Evolutionary conservation across 2,329 filamentous ascomycete genomes (phyloP).

Genomic region (Xylariaceae sp.): DNA sequence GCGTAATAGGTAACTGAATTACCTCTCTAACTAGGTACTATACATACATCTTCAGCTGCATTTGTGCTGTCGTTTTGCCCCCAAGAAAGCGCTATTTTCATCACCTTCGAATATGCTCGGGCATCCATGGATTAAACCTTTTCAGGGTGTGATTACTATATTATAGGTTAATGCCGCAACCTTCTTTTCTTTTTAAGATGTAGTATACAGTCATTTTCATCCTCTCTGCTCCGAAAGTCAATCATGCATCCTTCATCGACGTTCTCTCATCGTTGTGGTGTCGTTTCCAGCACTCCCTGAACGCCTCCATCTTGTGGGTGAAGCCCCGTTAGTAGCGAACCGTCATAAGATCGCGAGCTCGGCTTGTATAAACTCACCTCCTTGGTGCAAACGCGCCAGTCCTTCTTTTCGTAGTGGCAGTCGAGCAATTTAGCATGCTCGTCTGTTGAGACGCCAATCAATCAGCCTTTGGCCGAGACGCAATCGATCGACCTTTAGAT

Average conservation of each 20-base stretch:
- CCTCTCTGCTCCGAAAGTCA: neutral
- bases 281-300: slow-evolving; percentile 88
- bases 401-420: slow-evolving; percentile 94
- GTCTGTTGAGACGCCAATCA: slow-evolving; percentile 59
- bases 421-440: slow-evolving; percentile 92
- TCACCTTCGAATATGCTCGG: neutral
- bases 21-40: too few relatives aligned
- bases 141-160: slow-evolving; percentile 12
- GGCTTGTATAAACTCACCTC: slow-evolving; percentile 66
- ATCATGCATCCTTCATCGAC: slow-evolving; percentile 65
- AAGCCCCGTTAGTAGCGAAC: slow-evolving; percentile 11
- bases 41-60: too few relatives aligned
- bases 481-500: slow-evolving; percentile 26
- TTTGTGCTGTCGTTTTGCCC: too few relatives aligned
- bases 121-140: neutral
- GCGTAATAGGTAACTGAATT: too few relatives aligned
- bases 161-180: slow-evolving; percentile 23
- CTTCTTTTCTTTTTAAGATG: neutral
- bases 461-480: slow-evolving; percentile 1
- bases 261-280: slow-evolving; percentile 87
- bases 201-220: neutral
- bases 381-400: slow-evolving; percentile 85
- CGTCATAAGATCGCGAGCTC: neutral
- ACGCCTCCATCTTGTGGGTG: slow-evolving; percentile 75
- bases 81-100: neutral